Conservation (phyloP, 257 asterid genomes). For the Fraxinus pennsylvanica region DNA sequence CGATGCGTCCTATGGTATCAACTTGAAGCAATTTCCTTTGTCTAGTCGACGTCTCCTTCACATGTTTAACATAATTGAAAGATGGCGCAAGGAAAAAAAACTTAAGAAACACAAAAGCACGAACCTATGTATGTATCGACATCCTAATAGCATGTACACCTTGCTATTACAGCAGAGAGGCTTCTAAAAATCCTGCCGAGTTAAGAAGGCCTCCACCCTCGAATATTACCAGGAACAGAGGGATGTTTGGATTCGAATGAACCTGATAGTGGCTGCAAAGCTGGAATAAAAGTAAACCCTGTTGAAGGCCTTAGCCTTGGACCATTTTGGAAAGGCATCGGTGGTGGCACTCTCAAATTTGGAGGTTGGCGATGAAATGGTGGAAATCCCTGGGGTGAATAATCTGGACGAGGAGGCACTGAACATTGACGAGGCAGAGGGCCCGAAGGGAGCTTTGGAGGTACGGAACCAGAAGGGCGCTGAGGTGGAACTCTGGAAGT, state of each 20-base stretch:
- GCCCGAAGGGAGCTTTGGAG: neutral
- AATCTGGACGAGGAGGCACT: neutral
- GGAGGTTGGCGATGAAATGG: constrained; percentile 17
- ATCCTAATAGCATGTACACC: neutral
- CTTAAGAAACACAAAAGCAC: too few relatives aligned
- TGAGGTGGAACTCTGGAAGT: constrained; percentile 8
- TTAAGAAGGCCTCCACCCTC: constrained; percentile 17
- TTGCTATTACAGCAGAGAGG: neutral
- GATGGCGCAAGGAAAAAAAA: too few relatives aligned
- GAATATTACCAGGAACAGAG: constrained; percentile 11
- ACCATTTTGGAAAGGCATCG: constrained; percentile 14
- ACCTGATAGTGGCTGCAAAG: constrained; percentile 16
- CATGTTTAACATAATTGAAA: too few relatives aligned
- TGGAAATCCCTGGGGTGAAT: constrained; percentile 5
- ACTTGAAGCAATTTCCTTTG: neutral
- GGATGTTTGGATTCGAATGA: constrained; percentile 3
- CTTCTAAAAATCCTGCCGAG: neutral
- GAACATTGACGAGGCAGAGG: constrained; percentile 13
- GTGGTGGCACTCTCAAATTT: constrained; percentile 15
- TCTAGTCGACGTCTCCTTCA: neutral
- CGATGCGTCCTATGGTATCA: neutral
- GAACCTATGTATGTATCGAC: too few relatives aligned
- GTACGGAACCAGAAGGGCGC: constrained; percentile 1
- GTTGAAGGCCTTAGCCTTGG: constrained; percentile 22
- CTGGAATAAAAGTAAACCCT: constrained; percentile 17